These are phyloP conservation scores for Begonia fuchsioides DNA, from an alignment of 306 rosid genomes.

Conservation along the genomic window DNA sequence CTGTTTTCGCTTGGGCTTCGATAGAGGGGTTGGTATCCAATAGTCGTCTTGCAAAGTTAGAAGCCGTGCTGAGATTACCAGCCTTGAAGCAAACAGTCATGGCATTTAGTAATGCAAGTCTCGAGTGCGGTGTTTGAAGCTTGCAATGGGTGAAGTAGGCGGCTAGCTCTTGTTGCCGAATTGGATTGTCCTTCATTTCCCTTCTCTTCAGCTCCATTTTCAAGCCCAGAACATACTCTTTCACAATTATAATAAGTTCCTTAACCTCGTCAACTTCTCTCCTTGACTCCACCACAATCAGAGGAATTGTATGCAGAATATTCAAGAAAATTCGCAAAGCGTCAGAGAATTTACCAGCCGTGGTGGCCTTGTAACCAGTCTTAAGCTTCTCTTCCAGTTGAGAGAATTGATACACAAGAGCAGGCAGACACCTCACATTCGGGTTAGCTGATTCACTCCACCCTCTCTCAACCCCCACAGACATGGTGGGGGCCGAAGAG, in stretches of 20 bases:
- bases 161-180: conserved; percentile 80
- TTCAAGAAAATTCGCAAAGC: conserved; percentile 36
- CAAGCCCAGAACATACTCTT: conserved; percentile 65
- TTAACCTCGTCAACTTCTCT: conserved; percentile 88
- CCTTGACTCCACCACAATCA: conserved; percentile 70
- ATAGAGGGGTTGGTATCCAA: conserved; percentile 64
- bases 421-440: conserved; percentile 64
- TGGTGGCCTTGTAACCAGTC: conserved; percentile 71
- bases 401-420: conserved; percentile 50
- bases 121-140: conserved; percentile 68
- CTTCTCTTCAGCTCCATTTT: conserved; percentile 70
- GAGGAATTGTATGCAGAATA: conserved; percentile 66
- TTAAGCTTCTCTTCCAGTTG: conserved; percentile 75
- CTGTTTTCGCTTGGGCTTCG: conserved; percentile 73
- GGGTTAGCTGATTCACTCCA: conserved; percentile 71
- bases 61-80: conserved; percentile 60
- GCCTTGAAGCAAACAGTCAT: conserved; percentile 76
- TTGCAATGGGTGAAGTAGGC: conserved; percentile 88
- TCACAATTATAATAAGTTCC: conserved; percentile 59
- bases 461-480: conserved; percentile 67
- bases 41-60: conserved; percentile 68
- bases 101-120: conserved; percentile 69
- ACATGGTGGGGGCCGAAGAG: conserved; percentile 50
- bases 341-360: conserved; percentile 65
- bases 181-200: conserved; percentile 48